Evolutionary conservation across 331 rosid species (phyloP).

Genomic region (Spiraea crenata): DNA sequence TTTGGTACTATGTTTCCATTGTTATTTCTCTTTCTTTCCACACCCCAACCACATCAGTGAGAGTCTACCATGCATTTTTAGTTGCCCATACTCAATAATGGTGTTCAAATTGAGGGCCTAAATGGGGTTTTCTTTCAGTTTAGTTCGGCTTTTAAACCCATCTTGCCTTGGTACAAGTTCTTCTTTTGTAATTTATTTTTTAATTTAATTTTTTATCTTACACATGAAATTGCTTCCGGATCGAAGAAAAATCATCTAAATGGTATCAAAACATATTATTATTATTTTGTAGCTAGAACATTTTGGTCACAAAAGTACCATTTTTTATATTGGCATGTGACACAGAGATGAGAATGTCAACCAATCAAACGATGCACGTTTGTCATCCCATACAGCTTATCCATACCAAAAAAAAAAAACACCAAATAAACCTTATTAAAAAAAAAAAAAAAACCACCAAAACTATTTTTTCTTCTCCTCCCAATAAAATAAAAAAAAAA

Average conservation of each 20-base stretch:
- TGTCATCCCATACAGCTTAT: too few relatives aligned
- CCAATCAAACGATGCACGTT: neutral
- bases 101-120: slow-evolving; percentile 15
- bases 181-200: too few relatives aligned
- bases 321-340: slow-evolving; percentile 5
- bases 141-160: too few relatives aligned
- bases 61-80: neutral
- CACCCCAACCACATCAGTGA: neutral
- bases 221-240: too few relatives aligned
- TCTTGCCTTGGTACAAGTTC: too few relatives aligned
- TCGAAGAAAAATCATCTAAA: neutral
- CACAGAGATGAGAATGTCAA: slow-evolving; percentile 20
- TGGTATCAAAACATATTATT: slow-evolving; percentile 7
- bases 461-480: too few relatives aligned
- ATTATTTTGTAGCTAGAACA: neutral
- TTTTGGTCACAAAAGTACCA: neutral
- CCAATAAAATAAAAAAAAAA: too few relatives aligned
- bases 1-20: neutral
- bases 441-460: too few relatives aligned
- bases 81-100: slow-evolving; percentile 14
- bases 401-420: too few relatives aligned
- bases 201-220: too few relatives aligned
- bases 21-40: neutral
- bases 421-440: too few relatives aligned
- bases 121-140: too few relatives aligned